These are phyloP conservation scores for Vitis hybrid DNA, from an alignment of 177 flowering plant genomes.

Conservation along the genomic window DNA sequence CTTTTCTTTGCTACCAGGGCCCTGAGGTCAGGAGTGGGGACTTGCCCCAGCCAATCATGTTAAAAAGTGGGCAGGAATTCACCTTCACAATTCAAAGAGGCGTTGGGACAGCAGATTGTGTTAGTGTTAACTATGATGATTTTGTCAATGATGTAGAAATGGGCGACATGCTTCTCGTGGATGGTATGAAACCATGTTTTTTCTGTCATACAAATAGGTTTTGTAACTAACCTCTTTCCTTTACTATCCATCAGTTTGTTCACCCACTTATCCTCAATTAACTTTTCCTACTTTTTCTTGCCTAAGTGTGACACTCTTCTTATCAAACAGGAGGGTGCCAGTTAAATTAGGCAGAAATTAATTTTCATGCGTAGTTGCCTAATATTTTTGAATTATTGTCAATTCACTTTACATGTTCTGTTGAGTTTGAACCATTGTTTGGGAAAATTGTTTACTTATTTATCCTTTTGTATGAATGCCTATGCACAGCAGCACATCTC, in stretches of 20 bases:
- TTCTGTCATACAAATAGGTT: not conserved
- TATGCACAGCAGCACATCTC: not conserved
- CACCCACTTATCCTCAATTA: not conserved
- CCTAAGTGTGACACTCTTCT: too few species aligned
- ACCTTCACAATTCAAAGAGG: conserved; percentile 94
- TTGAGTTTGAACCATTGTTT: too few species aligned
- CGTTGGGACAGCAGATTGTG: conserved; percentile 84
- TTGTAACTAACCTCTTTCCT: not conserved
- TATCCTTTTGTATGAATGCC: too few species aligned
- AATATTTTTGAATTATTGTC: too few species aligned
- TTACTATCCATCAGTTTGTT: not conserved
- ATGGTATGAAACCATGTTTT: conserved; percentile 55
- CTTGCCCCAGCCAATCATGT: conserved; percentile 83
- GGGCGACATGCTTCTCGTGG: conserved; percentile 98
- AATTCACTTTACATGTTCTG: too few species aligned
- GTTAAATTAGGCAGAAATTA: too few species aligned
- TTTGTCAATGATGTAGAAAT: conserved; percentile 96
- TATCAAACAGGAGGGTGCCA: too few species aligned
- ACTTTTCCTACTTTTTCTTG: too few species aligned
- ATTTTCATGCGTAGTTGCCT: too few species aligned
- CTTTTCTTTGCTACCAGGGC: conserved; percentile 52
- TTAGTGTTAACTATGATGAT: conserved; percentile 90
- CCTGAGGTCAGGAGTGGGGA: conserved; percentile 99
- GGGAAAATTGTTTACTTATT: too few species aligned
- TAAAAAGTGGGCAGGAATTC: conserved; percentile 79